Conservation (phyloP, 352 stramenopile species). For the Globisporangium megalacanthum region DNA sequence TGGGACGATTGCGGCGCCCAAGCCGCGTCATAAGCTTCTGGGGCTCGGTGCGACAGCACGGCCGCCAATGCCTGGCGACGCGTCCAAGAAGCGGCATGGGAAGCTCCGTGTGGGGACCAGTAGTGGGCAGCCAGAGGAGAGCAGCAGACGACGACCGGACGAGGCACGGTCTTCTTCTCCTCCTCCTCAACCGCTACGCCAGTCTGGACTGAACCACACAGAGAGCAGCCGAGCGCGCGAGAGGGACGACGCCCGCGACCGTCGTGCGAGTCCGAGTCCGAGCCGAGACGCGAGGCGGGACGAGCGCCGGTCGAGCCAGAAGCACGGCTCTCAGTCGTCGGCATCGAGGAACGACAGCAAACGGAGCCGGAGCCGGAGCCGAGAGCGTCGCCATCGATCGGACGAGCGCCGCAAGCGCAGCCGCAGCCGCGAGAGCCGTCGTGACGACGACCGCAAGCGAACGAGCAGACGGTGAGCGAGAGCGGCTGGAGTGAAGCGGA, state of each 20-base stretch:
- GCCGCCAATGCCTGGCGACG: constrained; percentile 37
- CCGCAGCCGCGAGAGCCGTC: constrained; percentile 19
- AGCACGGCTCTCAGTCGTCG: neutral
- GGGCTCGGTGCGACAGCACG: constrained; percentile 89
- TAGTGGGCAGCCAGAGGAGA: neutral
- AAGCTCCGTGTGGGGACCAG: neutral
- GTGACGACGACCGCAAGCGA: constrained; percentile 21
- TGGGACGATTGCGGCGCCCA: constrained; percentile 30
- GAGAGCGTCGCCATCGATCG: constrained; percentile 5
- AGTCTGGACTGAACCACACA: constrained; percentile 9
- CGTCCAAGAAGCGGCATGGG: constrained; percentile 28
- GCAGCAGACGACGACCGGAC: neutral
- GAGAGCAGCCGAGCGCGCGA: constrained; percentile 6
- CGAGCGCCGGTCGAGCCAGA: constrained; percentile 1
- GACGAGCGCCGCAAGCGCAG: constrained; percentile 21
- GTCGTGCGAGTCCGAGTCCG: constrained; percentile 12
- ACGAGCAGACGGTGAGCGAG: constrained; percentile 17
- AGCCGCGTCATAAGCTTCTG: constrained; percentile 89
- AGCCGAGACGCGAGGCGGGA: constrained; percentile 1
- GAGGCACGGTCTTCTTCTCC: neutral
- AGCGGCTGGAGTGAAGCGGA: neutral
- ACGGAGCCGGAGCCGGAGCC: constrained; percentile 5
- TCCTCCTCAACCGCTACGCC: neutral
- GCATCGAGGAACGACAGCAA: neutral
- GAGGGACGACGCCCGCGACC: constrained; percentile 13